Evolutionary conservation across 2,329 filamentous ascomycete genomes (phyloP).

Genomic region (Fusarium anthophilum): DNA sequence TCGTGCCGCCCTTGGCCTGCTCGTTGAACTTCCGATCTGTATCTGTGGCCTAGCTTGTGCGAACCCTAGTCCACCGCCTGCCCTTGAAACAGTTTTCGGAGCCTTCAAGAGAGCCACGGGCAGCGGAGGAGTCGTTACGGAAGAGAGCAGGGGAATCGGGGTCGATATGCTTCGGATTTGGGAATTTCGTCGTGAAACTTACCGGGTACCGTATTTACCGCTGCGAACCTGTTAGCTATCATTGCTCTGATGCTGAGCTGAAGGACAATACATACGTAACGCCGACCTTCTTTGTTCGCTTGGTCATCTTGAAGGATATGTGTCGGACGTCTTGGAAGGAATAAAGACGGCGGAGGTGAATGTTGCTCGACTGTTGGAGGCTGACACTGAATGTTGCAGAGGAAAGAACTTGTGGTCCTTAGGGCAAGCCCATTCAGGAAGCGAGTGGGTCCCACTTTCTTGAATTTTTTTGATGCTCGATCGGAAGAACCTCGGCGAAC

Average conservation of each 20-base stretch:
- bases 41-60: not conserved
- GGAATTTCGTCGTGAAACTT: slow-evolving; percentile 54
- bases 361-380: slow-evolving; percentile 45
- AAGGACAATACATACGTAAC: slow-evolving; percentile 70
- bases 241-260: slow-evolving; percentile 7
- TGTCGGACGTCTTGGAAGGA: slow-evolving; percentile 48
- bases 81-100: slow-evolving; percentile 1
- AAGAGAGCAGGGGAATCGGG: slow-evolving; percentile 17
- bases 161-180: slow-evolving; percentile 29
- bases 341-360: slow-evolving; percentile 46
- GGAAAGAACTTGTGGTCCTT: slow-evolving; percentile 51
- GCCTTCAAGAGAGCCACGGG: not conserved
- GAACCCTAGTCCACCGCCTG: not conserved
- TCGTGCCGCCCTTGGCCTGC: slow-evolving; percentile 11
- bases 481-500: slow-evolving; percentile 73
- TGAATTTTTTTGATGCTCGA: not conserved
- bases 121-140: slow-evolving; percentile 19
- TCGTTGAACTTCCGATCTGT: not conserved
- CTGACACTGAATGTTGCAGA: slow-evolving; percentile 44
- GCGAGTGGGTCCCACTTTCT: slow-evolving; percentile 41
- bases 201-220: slow-evolving; percentile 96
- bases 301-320: slow-evolving; percentile 79
- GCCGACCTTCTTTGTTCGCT: slow-evolving; percentile 97
- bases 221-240: slow-evolving; percentile 48
- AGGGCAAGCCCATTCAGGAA: slow-evolving; percentile 54